Base-by-base conservation (phyloP, 768 basidiomycete species). In the Mycena rosella region DNA sequence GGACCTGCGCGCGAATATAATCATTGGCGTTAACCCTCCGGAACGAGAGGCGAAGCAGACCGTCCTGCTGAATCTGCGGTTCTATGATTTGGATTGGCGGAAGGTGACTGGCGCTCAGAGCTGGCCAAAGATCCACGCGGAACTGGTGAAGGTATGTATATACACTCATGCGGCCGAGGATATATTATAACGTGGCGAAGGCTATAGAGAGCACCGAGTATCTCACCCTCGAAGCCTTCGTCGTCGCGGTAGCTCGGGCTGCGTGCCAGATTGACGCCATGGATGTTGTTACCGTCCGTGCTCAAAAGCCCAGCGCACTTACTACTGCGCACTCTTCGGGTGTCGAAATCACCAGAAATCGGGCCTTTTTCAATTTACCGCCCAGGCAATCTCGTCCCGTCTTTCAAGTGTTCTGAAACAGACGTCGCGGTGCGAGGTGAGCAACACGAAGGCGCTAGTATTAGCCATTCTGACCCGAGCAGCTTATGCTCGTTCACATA, bases 21-120 rank as follows among this genome's bases (percentile, higher is more conserved):
- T 94, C 57, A 88, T 95, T 52, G 93, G 92, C 0, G 85, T 94
- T 36, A 91, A 93, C 68, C 85, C 89, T 0, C 89, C 88, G 9
- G 92, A 94, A 72, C 82, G 92, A 34, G 74, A 84, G 32, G 84
- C 86, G 47, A 89, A 89, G 73, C 92, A 94, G 75, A 79, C 85
- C 29, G 86, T 94, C 27, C 73, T 89, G 53, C 78, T 87, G 26
- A 86, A 89, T 71, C 74, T 94, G 52, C 72, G 74, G 1, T 84
- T 88, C 59, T 73, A 77, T 55, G 84, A 86, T 38, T 54, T 65
- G 22, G 51, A 60, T 27, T 65, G 64, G 64, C 8, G 2, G 49
- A 57, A 58, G 32, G 24, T 59, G 45, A 45, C 49, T 11, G 47
- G n/a, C 24, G 22, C 32, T 18, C 34, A 40, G 24, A 53, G 51